Percentiles rank a stretch among this genome's conserved stretches.
Conservation (phyloP, 129 eudicot species). For the Glebionis coronaria region DNA sequence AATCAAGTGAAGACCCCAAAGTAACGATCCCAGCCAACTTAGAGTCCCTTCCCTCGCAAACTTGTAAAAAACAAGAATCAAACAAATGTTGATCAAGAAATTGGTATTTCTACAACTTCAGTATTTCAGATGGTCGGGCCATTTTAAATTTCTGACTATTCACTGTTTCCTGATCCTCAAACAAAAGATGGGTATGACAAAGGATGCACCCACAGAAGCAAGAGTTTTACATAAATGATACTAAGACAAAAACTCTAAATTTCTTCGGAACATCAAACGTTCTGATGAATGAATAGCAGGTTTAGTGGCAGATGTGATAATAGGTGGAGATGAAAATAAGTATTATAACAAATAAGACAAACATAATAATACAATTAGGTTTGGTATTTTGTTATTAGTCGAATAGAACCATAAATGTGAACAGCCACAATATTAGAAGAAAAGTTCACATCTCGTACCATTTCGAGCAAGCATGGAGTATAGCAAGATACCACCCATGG, state of each 20-base stretch:
- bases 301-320: too few species aligned
- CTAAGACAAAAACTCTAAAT: background rate
- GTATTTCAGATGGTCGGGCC: background rate
- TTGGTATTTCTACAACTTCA: conserved; percentile 5
- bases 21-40: conserved; percentile 57
- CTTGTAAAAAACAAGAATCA: conserved; percentile 29
- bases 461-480: conserved; percentile 62
- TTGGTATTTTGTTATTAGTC: too few species aligned
- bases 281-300: too few species aligned
- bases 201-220: background rate
- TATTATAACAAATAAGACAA: too few species aligned
- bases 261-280: too few species aligned
- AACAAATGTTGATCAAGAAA: conserved; percentile 8
- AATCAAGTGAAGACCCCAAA: conserved; percentile 70
- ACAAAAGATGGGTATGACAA: background rate
- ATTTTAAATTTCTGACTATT: background rate
- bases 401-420: background rate
- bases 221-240: background rate
- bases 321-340: too few species aligned
- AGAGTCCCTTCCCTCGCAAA: conserved; percentile 42
- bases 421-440: background rate
- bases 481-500: conserved; percentile 84
- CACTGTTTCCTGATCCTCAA: conserved; percentile 4
- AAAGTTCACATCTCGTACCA: conserved; percentile 33
- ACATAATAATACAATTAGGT: too few species aligned